phyloP scores from a whole-genome alignment of 768 basidiomycete genomes.

The Mycena metata region DNA sequence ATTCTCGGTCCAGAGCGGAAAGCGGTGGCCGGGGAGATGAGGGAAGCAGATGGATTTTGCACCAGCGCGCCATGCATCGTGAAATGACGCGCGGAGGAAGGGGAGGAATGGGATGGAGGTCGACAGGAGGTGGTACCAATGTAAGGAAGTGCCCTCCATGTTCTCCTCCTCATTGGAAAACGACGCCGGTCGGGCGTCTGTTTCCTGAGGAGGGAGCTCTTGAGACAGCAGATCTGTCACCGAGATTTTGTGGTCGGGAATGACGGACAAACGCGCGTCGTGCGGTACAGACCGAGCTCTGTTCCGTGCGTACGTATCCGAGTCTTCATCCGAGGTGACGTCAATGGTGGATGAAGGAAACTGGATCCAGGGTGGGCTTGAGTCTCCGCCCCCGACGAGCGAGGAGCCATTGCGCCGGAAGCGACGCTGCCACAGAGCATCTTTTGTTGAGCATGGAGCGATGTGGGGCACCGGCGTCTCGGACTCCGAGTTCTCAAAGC shows the following conservation, averaged over 20 bases:
- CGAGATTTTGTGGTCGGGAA: background rate
- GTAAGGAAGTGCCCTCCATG: background rate
- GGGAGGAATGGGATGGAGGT: background rate
- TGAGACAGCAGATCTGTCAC: background rate
- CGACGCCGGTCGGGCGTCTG: background rate
- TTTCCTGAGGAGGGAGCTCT: background rate
- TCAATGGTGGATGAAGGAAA: background rate
- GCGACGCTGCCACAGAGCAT: too few relatives aligned
- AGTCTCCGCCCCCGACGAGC: background rate
- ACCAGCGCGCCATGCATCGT: background rate
- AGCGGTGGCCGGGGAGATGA: constrained; percentile 11
- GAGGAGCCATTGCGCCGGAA: background rate
- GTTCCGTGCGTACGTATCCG: background rate
- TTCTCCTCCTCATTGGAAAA: background rate
- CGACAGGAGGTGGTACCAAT: constrained; percentile 2
- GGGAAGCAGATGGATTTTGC: constrained; percentile 6
- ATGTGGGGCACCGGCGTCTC: too few relatives aligned
- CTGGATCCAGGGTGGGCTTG: too few relatives aligned
- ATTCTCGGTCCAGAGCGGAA: constrained; percentile 11
- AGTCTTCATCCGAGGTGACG: background rate
- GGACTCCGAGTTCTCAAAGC: too few relatives aligned
- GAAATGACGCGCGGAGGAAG: background rate
- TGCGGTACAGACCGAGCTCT: background rate
- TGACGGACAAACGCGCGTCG: background rate
- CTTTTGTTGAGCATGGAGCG: too few relatives aligned